Evolutionary conservation across 768 basidiomycete genomes (phyloP), one percentile per base, ranked within the genome.

Genomic region (Melanogaster broomeanus): DNA sequence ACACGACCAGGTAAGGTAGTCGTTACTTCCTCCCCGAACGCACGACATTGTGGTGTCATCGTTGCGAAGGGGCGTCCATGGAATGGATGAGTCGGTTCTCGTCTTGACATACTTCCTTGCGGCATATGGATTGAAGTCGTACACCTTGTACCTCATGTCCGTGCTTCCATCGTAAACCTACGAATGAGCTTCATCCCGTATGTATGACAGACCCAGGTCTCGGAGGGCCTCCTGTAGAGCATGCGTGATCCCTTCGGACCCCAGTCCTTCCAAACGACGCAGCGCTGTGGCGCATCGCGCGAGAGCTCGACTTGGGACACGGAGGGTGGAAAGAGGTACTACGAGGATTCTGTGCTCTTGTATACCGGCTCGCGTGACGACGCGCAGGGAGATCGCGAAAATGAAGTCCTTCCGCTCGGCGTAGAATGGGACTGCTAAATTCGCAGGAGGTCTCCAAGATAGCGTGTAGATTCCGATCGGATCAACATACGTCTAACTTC

Each of bases 161-260:
- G 4, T 44, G 19, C 7, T 55, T 58, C 59, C 68, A 67, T 28
- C 54, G 55, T 28, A 65, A 35, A 39, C 57, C 55, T 33, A n/a
- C 59, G 64, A 16, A 70, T 51, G 22, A 65, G 71, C 30, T 60
- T 72, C 58, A 64, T 65, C 3, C 73, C 72, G 22, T 72, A 68
- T 15, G 68, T 53, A 46, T 66, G 69, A 41, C 72, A 72, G 19
- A 73, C 64, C 73, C 72, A 74, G 13, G 44, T 56, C 6, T 68
- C 65, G 18, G 66, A 66, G 13, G 65, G 61, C 4, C 51, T 54
- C 24, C 64, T 55, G 33, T 28, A 52, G 22, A 71, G 19, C 59
- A 72, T 66, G 37, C 69, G 68, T 3, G 71, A 56, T 33, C 54
- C 52, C 5, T 15, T 18, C 2, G 70, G 67, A 16, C 72, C 71